These are phyloP conservation scores for Diaporthe sp. DNA, from an alignment of 2,329 filamentous ascomycete genomes.

Conservation along the genomic window DNA sequence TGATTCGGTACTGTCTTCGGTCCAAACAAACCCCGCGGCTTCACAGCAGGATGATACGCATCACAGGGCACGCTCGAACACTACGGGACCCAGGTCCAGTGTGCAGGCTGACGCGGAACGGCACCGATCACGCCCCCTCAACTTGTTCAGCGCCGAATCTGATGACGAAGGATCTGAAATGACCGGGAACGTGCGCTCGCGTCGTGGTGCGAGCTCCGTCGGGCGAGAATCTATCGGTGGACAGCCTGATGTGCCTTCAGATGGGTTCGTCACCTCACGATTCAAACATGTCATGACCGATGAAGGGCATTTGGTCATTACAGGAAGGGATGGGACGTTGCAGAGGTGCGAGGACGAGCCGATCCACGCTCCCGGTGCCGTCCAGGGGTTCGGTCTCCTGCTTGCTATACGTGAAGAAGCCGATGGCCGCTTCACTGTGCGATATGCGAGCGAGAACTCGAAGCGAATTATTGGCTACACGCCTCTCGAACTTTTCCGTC, in stretches of 20 bases:
- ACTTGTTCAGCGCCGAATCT: constrained; percentile 43
- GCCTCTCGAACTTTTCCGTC: constrained; percentile 79
- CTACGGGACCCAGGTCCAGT: constrained; percentile 57
- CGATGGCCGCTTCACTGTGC: constrained; percentile 76
- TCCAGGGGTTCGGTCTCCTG: constrained; percentile 84
- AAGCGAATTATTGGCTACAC: constrained; percentile 80
- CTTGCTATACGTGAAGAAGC: constrained; percentile 79
- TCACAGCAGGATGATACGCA: constrained; percentile 40
- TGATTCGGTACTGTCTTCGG: constrained; percentile 35
- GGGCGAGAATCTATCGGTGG: constrained; percentile 9
- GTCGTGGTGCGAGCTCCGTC: constrained; percentile 22
- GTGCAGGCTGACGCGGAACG: constrained; percentile 60
- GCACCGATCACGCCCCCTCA: constrained; percentile 51
- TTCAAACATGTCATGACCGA: constrained; percentile 84
- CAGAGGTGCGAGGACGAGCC: constrained; percentile 92
- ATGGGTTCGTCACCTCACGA: constrained; percentile 72
- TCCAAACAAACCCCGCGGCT: constrained; percentile 18
- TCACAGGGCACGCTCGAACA: constrained; percentile 50
- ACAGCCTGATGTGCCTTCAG: constrained; percentile 11
- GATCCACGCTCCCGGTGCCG: constrained; percentile 86
- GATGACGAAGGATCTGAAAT: constrained; percentile 48
- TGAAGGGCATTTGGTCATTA: constrained; percentile 85
- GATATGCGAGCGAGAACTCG: constrained; percentile 86
- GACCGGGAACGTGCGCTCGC: constrained; percentile 17
- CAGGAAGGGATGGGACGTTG: constrained; percentile 78